Evolutionary conservation across 768 basidiomycete genomes (phyloP).

Genomic region (Tylopilus rubrobrunneus): DNA sequence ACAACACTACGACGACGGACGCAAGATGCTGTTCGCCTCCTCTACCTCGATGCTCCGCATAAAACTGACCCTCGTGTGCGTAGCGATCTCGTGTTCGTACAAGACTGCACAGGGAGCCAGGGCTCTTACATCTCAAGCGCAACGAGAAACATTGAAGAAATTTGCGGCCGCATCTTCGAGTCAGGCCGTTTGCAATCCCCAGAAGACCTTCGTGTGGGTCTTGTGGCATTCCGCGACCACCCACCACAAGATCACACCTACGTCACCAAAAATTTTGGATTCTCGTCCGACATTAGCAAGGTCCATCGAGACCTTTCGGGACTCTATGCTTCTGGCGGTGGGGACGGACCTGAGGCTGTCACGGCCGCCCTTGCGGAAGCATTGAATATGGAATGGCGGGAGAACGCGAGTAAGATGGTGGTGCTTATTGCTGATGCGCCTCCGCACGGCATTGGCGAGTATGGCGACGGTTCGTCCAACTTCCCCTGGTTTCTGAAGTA

Average conservation of each 20-base stretch:
- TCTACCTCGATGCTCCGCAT: background rate
- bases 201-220: conserved; percentile 88
- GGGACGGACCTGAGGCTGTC: conserved; percentile 96
- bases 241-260: conserved; percentile 97
- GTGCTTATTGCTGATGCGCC: conserved; percentile 97
- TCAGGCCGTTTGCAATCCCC: conserved; percentile 84
- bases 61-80: conserved; percentile 13
- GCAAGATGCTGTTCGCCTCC: conserved; percentile 74
- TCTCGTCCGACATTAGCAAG: conserved; percentile 85
- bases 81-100: conserved; percentile 92
- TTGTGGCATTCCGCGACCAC: conserved; percentile 95
- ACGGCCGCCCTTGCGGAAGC: conserved; percentile 90
- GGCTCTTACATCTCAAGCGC: conserved; percentile 90
- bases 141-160: conserved; percentile 94
- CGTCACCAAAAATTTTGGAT: conserved; percentile 89
- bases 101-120: conserved; percentile 93
- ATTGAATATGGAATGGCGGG: conserved; percentile 87
- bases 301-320: conserved; percentile 81
- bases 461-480: conserved; percentile 75
- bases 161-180: conserved; percentile 91
- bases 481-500: background rate
- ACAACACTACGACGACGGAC: conserved; percentile 35
- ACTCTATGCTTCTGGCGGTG: conserved; percentile 86
- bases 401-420: conserved; percentile 87
- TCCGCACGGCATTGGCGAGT: conserved; percentile 95